Evolutionary conservation across 2,329 filamentous ascomycete genomes (phyloP), one percentile per base, ranked within the genome.

Genomic region (Dothidotthia symphoricarpi): DNA sequence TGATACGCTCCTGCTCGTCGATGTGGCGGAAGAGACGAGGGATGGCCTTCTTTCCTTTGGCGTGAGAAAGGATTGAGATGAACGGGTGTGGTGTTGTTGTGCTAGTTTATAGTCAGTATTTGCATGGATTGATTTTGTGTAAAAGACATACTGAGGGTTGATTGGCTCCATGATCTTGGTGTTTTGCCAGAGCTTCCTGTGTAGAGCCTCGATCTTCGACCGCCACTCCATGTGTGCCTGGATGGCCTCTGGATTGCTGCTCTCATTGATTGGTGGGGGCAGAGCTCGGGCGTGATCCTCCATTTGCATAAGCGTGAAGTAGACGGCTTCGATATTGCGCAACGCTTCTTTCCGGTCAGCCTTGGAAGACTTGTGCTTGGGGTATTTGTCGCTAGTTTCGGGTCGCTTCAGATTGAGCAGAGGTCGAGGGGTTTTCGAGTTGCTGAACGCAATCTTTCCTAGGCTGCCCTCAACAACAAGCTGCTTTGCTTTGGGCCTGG

Each of bases 371-470:
- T 73, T 72, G 19, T 69, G 66, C 30, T 66, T 54, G n/a, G 48
- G 47, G 13, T 51, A 47, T 40, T 69, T 61, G 29, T 81, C 79
- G 27, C 73, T 73, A 49, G 75, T 82, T 34, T 96, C 90, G 14
- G 81, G 76, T 22, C 90, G 86, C 75, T 95, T 97, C 72, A 98
- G 90, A 65, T 94, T 98, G 33, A 98, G 81, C 40, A 97, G 75
- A 12, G 91, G 89, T 68, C 95, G 93, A 0, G 93, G 93, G 0
- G 93, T 95, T 74, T 97, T 98, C 31, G 93, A 88, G 59, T 98
- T 98, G 75, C 91, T 96, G 72, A 97, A 98, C 0, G 91, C 95
- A 41, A 98, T 98, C 73, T 97, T 98, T 51, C 93, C 93, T 33
- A 98, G 72, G 60, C 89, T 96, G 16, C 93, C 93, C 62, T 96